Evolutionary conservation across 176 grass and related monocot species (phyloP).

Genomic region (Oropetium thomaeum): DNA sequence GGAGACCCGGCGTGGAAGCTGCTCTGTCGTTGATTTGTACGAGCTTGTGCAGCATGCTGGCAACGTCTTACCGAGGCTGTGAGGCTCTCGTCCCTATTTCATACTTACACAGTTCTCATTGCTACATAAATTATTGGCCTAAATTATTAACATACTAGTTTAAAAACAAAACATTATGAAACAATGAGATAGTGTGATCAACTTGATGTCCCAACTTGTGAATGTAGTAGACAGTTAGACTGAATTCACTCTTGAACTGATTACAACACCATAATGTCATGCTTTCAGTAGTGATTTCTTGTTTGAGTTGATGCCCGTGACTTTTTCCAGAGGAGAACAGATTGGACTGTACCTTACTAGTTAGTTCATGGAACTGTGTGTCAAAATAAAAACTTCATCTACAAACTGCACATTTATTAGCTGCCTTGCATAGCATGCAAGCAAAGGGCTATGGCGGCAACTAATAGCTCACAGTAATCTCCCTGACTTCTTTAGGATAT

Average conservation of each 20-base stretch:
- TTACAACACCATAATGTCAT: not conserved
- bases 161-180: not conserved
- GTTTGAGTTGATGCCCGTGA: not conserved
- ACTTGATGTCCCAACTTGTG: not conserved
- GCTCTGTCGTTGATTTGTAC: constrained; percentile 84
- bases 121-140: not conserved
- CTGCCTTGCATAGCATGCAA: too few species aligned
- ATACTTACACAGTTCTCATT: not conserved
- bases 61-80: constrained; percentile 95
- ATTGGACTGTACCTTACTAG: not conserved
- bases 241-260: not conserved
- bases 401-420: too few species aligned
- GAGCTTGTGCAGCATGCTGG: constrained; percentile 97
- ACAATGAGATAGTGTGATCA: not conserved
- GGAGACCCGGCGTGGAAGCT: constrained; percentile 72
- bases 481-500: not conserved
- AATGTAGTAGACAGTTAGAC: not conserved
- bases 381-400: not conserved
- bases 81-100: constrained; percentile 30
- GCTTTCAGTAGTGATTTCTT: constrained; percentile 7
- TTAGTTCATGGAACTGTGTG: not conserved
- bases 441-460: too few species aligned
- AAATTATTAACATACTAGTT: too few species aligned
- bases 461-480: not conserved
- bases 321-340: not conserved